These are phyloP conservation scores for Cytospora paraplurivora DNA, from an alignment of 2,329 filamentous ascomycete species.

Conservation along the genomic window DNA sequence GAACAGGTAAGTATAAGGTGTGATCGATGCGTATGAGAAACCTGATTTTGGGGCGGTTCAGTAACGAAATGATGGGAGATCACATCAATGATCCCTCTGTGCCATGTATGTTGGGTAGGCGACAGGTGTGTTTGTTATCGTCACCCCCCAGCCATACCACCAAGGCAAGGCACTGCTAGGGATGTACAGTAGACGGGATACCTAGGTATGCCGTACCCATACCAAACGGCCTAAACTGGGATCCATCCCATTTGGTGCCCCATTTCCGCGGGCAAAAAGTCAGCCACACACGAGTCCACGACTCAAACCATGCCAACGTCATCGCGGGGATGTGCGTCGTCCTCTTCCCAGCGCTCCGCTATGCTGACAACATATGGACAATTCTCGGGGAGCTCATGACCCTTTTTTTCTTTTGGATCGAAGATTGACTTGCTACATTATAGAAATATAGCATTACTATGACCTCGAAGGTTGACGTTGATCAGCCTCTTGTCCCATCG, in stretches of 20 bases:
- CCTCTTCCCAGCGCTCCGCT: background rate
- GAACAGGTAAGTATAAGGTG: conserved; percentile 17
- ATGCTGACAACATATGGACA: conserved; percentile 8
- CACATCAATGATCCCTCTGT: background rate
- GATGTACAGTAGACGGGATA: too few species aligned
- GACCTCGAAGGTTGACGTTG: background rate
- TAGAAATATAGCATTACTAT: too few species aligned
- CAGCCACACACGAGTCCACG: conserved; percentile 9
- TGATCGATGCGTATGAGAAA: conserved; percentile 19
- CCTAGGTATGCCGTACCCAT: background rate
- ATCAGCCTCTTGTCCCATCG: background rate
- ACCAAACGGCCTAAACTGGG: background rate
- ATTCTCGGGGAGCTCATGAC: conserved; percentile 1
- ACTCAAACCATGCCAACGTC: conserved; percentile 13
- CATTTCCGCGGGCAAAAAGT: background rate
- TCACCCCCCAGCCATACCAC: too few species aligned
- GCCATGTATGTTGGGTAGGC: background rate
- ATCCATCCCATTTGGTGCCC: background rate
- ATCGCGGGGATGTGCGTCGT: conserved; percentile 20
- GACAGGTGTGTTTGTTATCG: background rate
- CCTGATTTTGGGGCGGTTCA: conserved; percentile 14
- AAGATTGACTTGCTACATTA: background rate
- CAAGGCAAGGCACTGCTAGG: too few species aligned
- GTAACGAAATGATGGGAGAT: background rate
- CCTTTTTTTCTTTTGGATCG: background rate